Evolutionary conservation across 176 grass and related monocot species (phyloP), one percentile per base, ranked within the genome.

Genomic region (Carex pumila): DNA sequence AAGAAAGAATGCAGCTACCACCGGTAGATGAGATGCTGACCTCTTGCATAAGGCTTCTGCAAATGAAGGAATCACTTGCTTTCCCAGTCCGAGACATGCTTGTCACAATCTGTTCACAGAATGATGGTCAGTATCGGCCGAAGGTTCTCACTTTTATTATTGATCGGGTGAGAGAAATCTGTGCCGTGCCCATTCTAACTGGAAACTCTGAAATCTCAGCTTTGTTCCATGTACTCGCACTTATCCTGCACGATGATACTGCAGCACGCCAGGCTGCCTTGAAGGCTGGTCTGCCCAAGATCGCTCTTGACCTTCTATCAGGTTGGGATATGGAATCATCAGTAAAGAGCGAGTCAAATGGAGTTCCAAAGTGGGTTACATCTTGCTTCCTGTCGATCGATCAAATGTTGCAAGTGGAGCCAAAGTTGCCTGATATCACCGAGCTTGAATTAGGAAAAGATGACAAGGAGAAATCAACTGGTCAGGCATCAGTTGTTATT

Each of bases 371-470:
- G 83, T 99, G 96, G 96, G 90, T 95, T 6, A 92, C 93, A 61
- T 94, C 89, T 32, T 99, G 93, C 80, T 99, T 99, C 64, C 96
- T 99, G 85, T 95, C 96, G 79, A 79, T 99, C 83, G 93, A 99
- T 90, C 90, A 90, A 31, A 92, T 99, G 93, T 86, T 99, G 36
- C 96, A 94, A 85, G 70, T 95, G 76, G 96, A 99, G 61, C 88
- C 91, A 32, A 99, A 94, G 85, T 58, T 99, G 85, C 88, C 93
- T 83, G 96, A 90, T 86, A 86, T 99, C 81, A 87, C 65, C 29
- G 83, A 95, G 71, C 79, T 94, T 55, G 91, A 99, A 62, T 77
- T 92, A 31, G 85, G 92, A 61, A 99, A 90, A 85, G 22, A 43
- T 66, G 61, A 83, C 81, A 94, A 88, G 90, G 96, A 99, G 64